These are phyloP conservation scores for Barnettozyma californica DNA, from an alignment of 805 yeast genomes.

Conservation along the genomic window DNA sequence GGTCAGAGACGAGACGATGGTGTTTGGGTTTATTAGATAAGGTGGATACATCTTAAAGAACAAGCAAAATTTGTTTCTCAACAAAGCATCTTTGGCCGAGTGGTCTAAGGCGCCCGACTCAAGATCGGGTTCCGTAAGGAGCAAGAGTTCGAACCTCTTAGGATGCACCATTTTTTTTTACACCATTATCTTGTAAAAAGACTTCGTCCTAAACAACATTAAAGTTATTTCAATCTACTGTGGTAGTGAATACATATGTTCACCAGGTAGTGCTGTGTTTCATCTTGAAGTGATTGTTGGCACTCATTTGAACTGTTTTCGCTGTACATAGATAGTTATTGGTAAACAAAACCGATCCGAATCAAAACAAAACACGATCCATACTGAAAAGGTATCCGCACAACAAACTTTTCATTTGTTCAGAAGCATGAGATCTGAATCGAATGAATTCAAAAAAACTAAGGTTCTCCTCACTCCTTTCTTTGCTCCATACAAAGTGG, in stretches of 20 bases:
- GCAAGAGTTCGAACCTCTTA: conserved; percentile 4
- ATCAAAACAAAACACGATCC: neutral
- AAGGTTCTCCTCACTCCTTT: conserved; percentile 30
- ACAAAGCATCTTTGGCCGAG: conserved; percentile 2
- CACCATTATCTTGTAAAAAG: too few relatives aligned
- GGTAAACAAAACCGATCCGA: neutral
- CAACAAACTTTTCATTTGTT: neutral
- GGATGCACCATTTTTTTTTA: conserved; percentile 2
- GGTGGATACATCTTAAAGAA: too few relatives aligned
- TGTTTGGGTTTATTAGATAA: neutral
- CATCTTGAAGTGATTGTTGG: too few relatives aligned
- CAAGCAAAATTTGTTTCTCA: too few relatives aligned
- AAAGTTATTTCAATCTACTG: neutral
- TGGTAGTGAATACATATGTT: too few relatives aligned
- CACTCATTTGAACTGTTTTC: too few relatives aligned
- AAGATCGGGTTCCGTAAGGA: conserved; percentile 4
- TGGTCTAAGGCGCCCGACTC: conserved; percentile 5
- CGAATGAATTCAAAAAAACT: neutral
- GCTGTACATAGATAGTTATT: too few relatives aligned
- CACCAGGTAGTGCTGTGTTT: too few relatives aligned
- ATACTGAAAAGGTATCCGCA: neutral
- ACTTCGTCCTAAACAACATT: neutral
- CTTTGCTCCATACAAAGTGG: conserved; percentile 51
- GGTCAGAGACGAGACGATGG: neutral
- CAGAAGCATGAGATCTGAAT: neutral